Evolutionary conservation across 31 red algal genomes (phyloP).

Genomic region (Asparagopsis taxiformis): DNA sequence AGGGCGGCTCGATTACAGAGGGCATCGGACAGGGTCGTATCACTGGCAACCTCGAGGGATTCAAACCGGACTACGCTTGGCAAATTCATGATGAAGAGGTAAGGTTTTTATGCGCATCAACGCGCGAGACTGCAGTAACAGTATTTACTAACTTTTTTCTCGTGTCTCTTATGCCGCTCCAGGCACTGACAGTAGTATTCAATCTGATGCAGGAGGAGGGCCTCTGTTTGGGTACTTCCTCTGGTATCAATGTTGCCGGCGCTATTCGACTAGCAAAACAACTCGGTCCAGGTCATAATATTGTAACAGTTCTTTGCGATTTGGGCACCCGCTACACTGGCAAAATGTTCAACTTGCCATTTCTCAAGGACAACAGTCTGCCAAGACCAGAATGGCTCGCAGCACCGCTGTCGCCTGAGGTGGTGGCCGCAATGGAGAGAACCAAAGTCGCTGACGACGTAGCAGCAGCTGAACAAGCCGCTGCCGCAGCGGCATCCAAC

Average conservation of each 20-base stretch:
- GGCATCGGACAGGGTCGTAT: conserved; percentile 88
- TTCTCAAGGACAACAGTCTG: conserved; percentile 40
- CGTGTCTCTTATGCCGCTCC: background rate
- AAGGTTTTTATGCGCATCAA: too few relatives aligned
- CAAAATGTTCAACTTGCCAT: conserved; percentile 75
- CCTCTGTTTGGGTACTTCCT: conserved; percentile 65
- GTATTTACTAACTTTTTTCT: background rate
- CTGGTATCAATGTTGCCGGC: conserved; percentile 86
- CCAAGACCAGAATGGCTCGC: conserved; percentile 55
- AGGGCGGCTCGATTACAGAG: conserved; percentile 78
- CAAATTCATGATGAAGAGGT: conserved; percentile 68
- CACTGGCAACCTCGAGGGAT: conserved; percentile 73
- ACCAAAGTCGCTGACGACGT: conserved; percentile 27
- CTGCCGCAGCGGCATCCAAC: background rate
- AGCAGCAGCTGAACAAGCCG: conserved; percentile 21
- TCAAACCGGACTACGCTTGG: conserved; percentile 71
- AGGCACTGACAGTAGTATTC: conserved; percentile 61
- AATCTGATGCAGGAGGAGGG: conserved; percentile 83
- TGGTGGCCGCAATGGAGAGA: conserved; percentile 23
- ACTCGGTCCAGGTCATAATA: conserved; percentile 77
- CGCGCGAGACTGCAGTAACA: background rate
- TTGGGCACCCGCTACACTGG: conserved; percentile 63
- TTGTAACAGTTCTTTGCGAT: conserved; percentile 89
- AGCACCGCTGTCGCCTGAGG: conserved; percentile 5
- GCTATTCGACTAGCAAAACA: conserved; percentile 70